Conservation (phyloP, 345 rosid genomes). For the Luvunga scandens region DNA sequence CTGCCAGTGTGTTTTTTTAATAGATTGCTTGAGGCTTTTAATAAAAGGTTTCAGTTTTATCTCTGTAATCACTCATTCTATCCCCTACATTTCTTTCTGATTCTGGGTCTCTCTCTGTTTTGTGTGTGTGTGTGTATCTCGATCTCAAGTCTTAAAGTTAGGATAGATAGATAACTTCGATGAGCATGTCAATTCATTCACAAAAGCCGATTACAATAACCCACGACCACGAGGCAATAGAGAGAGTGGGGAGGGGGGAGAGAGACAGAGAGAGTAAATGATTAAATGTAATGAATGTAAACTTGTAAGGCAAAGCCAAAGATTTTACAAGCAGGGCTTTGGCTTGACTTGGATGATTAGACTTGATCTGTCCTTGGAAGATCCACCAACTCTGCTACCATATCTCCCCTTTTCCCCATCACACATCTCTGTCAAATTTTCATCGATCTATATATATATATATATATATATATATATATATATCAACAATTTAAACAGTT, state of each 20-base stretch:
- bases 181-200: no score
- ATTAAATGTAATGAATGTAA: constrained; percentile 13
- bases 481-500: no score
- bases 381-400: constrained; percentile 30
- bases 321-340: not conserved
- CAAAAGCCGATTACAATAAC: no score
- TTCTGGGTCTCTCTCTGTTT: no score
- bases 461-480: no score
- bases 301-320: not conserved
- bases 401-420: constrained; percentile 20
- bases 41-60: not conserved
- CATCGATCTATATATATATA: not conserved
- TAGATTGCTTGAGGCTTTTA: constrained; percentile 11
- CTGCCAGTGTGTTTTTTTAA: not conserved
- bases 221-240: no score
- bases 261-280: not conserved
- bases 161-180: no score
- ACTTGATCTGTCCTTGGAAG: constrained; percentile 41
- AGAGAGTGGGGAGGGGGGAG: no score
- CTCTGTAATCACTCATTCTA: not conserved
- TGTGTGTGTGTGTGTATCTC: no score
- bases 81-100: not conserved
- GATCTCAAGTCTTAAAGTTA: no score
- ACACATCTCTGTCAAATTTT: constrained; percentile 2
- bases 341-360: constrained; percentile 25